Base-by-base conservation (phyloP, 768 basidiomycete species). In the Rhodotorula kratochvilovae region DNA sequence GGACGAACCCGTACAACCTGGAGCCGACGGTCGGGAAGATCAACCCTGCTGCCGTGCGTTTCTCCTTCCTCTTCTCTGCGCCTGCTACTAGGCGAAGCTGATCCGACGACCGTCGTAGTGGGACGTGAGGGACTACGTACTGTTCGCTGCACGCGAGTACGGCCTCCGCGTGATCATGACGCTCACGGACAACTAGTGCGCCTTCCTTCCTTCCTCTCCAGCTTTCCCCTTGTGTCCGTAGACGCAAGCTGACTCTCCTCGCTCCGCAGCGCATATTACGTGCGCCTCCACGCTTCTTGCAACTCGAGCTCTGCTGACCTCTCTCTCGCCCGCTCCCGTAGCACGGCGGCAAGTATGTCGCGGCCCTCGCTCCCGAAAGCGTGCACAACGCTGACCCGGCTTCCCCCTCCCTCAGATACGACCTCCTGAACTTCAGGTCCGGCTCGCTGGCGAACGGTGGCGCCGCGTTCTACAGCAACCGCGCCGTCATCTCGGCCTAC, bases 31-130 rank as follows among this genome's bases (percentile, higher is more conserved):
- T 75, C 8, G 73, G 68, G 23, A 62, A 68, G 1, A 76, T 76
- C 67, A 78, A 79, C 64, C 71, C 77, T 19, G 72, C 63, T 68
- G 73, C 53, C 66, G 80, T 59, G 25, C 25, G 61, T 63, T 43
- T 7, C 15, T 3, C 2, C 36, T 31, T 16, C 29, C 54, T 33
- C 59, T 7, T 13, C 39, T 6, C 39, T 8, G 21, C 25, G 35
- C 61, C 21, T 17, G 29, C n/a, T 29, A 23, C 3, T 51, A 16
- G 2, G 2, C 15, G 19, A 3, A 16, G 42, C 51, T 42, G n/a
- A 25, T 16, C 53, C 19, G 5, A 13, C 21, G 50, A 13, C 11
- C 16, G 11, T 3, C 19, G 2, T 21, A 64, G 66, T 70, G 65
- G 65, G 68, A 69, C 46, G 33, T 45, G 23, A 42, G 68, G 3